Percentiles rank a stretch among this genome's conserved stretches.
Evolutionary conservation across 1,139 yeast genomes (phyloP).

Genomic region (Candida sojae): DNA sequence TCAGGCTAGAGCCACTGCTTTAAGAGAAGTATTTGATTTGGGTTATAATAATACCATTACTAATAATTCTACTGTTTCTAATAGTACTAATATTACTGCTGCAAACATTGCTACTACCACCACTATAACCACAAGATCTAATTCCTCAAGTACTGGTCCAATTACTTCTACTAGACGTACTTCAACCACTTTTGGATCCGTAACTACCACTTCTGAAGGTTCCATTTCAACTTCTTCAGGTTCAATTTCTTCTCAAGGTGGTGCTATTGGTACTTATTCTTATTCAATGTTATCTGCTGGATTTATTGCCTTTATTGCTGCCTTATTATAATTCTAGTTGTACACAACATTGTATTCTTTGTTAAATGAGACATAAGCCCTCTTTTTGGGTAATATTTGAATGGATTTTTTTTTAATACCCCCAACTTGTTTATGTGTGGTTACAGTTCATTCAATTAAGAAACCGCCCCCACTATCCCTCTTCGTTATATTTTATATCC

Average conservation of each 20-base stretch:
- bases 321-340: conserved; percentile 28
- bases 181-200: background rate
- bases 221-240: conserved; percentile 9
- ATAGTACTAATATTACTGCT: conserved; percentile 13
- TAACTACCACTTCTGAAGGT: background rate
- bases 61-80: conserved; percentile 1
- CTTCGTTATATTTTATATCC: conserved; percentile 49
- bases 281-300: conserved; percentile 45
- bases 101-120: background rate
- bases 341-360: no score
- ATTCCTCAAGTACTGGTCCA: background rate
- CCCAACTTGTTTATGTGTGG: background rate
- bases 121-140: background rate
- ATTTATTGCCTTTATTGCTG: conserved; percentile 48
- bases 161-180: background rate
- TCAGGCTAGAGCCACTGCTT: conserved; percentile 21
- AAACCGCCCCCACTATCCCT: conserved; percentile 22
- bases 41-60: conserved; percentile 32
- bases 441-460: background rate
- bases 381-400: no score
- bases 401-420: background rate
- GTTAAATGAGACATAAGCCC: no score
- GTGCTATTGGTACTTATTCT: conserved; percentile 34
- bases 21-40: conserved; percentile 48
- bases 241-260: conserved; percentile 14